These are phyloP conservation scores for Liriodendron chinense DNA, from an alignment of 164 flowering plant genomes.

Conservation along the genomic window DNA sequence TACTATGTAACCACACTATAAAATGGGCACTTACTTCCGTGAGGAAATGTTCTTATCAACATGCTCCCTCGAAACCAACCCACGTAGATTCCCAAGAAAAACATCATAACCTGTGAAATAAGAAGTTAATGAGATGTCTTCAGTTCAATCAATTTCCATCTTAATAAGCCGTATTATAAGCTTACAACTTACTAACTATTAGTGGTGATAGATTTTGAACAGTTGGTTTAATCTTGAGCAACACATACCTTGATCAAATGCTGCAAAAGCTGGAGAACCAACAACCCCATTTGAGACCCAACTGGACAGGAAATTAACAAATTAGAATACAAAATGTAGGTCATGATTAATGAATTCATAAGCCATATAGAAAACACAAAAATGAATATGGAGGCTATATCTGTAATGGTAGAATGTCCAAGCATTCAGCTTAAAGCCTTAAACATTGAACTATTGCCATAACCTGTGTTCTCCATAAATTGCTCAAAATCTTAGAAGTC, in stretches of 20 bases:
- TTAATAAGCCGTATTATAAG: background rate
- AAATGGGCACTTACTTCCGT: conserved; percentile 53
- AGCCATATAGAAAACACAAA: background rate
- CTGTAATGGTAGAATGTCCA: background rate
- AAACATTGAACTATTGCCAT: too few species aligned
- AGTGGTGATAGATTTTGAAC: background rate
- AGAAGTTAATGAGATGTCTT: background rate
- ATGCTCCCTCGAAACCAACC: conserved; percentile 95
- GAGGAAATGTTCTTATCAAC: conserved; percentile 80
- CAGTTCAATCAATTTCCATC: conserved; percentile 1
- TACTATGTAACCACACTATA: background rate
- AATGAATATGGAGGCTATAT: background rate
- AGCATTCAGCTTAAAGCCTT: background rate
- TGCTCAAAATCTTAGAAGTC: too few species aligned
- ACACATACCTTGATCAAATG: conserved; percentile 86
- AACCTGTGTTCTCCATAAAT: too few species aligned
- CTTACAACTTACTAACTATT: background rate
- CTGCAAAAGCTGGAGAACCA: conserved; percentile 99
- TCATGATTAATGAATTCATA: background rate
- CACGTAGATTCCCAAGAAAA: conserved; percentile 94
- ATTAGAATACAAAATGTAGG: background rate
- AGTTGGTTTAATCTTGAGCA: background rate
- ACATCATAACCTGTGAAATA: conserved; percentile 83
- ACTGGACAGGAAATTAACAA: conserved; percentile 36
- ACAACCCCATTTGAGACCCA: conserved; percentile 99